Evolutionary conservation across 257 asterid species (phyloP).

Genomic region (Nicotiana knightiana): DNA sequence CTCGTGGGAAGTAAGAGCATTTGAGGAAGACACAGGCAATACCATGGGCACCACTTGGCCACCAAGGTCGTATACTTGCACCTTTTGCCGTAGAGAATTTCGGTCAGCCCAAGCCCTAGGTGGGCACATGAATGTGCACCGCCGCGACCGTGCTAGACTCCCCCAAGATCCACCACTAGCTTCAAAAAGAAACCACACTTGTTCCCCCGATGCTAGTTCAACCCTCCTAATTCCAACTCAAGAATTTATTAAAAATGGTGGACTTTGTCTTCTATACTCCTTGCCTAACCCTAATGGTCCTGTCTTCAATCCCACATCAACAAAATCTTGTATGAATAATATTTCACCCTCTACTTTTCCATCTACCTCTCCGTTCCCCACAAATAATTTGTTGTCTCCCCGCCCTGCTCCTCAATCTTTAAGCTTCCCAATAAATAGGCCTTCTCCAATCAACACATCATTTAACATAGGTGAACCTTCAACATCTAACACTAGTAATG

Average conservation of each 20-base stretch:
- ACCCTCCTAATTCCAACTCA: slow-evolving; percentile 35
- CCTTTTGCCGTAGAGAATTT: slow-evolving; percentile 61
- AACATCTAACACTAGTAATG: slow-evolving; percentile 8
- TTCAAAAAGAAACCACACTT: not conserved
- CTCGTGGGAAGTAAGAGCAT: slow-evolving; percentile 69
- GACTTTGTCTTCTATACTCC: slow-evolving; percentile 48
- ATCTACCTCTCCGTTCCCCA: slow-evolving; percentile 14
- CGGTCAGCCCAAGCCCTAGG: slow-evolving; percentile 81
- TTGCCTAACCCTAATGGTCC: slow-evolving; percentile 41
- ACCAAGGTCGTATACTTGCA: slow-evolving; percentile 60
- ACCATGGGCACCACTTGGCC: slow-evolving; percentile 67
- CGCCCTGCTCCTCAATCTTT: slow-evolving; percentile 10
- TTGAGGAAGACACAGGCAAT: slow-evolving; percentile 55
- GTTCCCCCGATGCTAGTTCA: slow-evolving; percentile 11
- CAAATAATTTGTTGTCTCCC: slow-evolving; percentile 16
- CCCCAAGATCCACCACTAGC: slow-evolving; percentile 26
- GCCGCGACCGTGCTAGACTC: slow-evolving; percentile 64
- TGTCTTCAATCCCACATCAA: slow-evolving; percentile 13
- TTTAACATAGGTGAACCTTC: slow-evolving; percentile 28
- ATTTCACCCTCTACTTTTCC: slow-evolving; percentile 12
- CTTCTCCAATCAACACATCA: slow-evolving; percentile 26
- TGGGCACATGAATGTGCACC: slow-evolving; percentile 87
- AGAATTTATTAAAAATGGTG: slow-evolving; percentile 30
- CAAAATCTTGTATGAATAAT: slow-evolving; percentile 15
- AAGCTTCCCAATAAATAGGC: slow-evolving; percentile 1